These are phyloP conservation scores for Epichloe glyceriae DNA, from an alignment of 2,329 filamentous ascomycete genomes.

Conservation along the genomic window DNA sequence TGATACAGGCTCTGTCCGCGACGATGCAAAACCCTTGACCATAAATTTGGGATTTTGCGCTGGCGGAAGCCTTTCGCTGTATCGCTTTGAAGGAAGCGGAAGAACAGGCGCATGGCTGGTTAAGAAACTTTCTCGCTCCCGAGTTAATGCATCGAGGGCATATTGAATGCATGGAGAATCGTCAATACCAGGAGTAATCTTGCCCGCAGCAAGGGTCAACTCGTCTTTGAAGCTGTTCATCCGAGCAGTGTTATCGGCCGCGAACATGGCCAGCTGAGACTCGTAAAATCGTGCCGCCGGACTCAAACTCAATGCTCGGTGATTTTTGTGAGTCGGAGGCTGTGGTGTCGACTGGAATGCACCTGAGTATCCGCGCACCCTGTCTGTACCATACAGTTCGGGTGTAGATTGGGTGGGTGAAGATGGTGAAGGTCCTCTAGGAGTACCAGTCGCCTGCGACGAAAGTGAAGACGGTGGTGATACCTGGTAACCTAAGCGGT, in stretches of 20 bases:
- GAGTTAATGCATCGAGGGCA: constrained; percentile 75
- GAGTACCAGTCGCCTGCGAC: constrained; percentile 21
- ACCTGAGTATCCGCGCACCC: constrained; percentile 16
- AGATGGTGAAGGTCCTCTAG: constrained; percentile 17
- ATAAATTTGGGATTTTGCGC: background rate
- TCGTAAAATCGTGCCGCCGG: constrained; percentile 25
- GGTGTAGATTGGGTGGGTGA: constrained; percentile 26
- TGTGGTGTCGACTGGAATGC: constrained; percentile 13
- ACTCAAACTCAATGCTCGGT: background rate
- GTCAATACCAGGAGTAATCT: constrained; percentile 64
- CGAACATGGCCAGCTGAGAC: constrained; percentile 26
- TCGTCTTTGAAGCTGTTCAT: constrained; percentile 37
- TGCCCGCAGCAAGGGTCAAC: constrained; percentile 34
- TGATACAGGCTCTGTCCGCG: background rate
- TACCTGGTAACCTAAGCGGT: background rate
- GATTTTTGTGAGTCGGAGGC: background rate
- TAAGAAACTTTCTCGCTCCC: constrained; percentile 51
- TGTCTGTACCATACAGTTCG: constrained; percentile 32
- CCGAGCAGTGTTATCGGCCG: constrained; percentile 18
- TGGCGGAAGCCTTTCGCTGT: constrained; percentile 18
- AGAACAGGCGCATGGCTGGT: constrained; percentile 33
- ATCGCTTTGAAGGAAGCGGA: constrained; percentile 23
- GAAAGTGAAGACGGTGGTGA: constrained; percentile 15
- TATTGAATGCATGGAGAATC: constrained; percentile 82
- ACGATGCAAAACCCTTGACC: background rate